Evolutionary conservation across 148 eudicot species (phyloP).

Genomic region (Cornus kousa): DNA sequence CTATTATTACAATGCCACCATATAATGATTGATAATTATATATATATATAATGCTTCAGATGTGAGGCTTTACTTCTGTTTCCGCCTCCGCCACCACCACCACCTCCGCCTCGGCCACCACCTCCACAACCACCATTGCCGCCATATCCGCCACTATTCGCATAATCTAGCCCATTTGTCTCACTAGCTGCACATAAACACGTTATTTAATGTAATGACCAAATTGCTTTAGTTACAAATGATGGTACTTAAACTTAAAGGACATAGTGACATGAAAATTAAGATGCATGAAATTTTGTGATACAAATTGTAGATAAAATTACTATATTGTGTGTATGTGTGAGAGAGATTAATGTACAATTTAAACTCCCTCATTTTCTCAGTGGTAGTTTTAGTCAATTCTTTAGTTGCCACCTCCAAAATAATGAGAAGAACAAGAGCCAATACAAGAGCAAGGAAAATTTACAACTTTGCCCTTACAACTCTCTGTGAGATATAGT

Average conservation of each 20-base stretch:
- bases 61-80: too few relatives aligned
- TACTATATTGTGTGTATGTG: background rate
- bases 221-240: too few relatives aligned
- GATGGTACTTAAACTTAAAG: too few relatives aligned
- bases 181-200: background rate
- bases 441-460: constrained; percentile 20
- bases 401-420: constrained; percentile 25
- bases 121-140: background rate
- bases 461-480: background rate
- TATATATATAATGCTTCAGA: too few relatives aligned
- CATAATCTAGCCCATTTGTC: constrained; percentile 7
- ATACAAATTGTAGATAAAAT: too few relatives aligned
- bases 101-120: background rate
- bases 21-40: too few relatives aligned
- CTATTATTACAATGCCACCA: too few relatives aligned
- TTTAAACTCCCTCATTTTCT: background rate
- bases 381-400: background rate
- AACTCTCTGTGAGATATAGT: too few relatives aligned
- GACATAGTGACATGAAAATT: too few relatives aligned
- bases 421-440: constrained; percentile 16
- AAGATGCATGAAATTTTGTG: background rate
- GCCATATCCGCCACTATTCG: background rate
- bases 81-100: background rate
- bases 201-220: background rate
- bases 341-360: background rate